Conservation (phyloP, 1,139 yeast species). For the Arxiozyma telluris region DNA sequence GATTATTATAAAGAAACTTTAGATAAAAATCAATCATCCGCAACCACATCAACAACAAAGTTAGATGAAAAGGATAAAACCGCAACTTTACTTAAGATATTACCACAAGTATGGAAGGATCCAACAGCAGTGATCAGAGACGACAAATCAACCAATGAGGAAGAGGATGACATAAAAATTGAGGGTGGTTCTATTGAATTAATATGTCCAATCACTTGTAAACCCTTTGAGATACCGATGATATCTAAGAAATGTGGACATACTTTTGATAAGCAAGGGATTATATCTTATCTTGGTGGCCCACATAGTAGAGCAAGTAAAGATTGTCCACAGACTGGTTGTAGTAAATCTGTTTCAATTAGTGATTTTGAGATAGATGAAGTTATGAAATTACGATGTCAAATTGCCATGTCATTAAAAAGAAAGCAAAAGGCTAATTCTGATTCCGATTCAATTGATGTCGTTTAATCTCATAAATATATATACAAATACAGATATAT, state of each 20-base stretch:
- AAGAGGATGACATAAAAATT: constrained; percentile 45
- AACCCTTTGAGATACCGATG: constrained; percentile 44
- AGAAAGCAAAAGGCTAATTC: not conserved
- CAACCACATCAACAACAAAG: constrained; percentile 1
- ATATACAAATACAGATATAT: not conserved
- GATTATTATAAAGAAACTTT: constrained; percentile 1
- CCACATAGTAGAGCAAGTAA: constrained; percentile 4
- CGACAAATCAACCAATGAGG: constrained; percentile 14
- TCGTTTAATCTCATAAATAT: not conserved
- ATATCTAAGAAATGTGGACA: constrained; percentile 49
- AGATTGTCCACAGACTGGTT: constrained; percentile 29
- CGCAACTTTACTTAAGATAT: constrained; percentile 10
- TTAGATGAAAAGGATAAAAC: not conserved
- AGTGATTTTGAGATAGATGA: constrained; percentile 23
- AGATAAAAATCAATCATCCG: not conserved
- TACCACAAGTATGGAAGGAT: constrained; percentile 22
- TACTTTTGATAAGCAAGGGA: constrained; percentile 45
- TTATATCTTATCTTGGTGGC: constrained; percentile 25
- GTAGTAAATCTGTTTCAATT: constrained; percentile 18
- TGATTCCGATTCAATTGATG: constrained; percentile 6
- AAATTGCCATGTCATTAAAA: constrained; percentile 10
- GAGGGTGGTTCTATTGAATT: constrained; percentile 61
- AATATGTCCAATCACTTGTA: constrained; percentile 55
- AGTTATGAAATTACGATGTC: constrained; percentile 25
- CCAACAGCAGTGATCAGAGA: constrained; percentile 24